Evolutionary conservation across 192 early-diverging fungal species (phyloP).

Genomic region (Jimgerdemannia lactiflua): DNA sequence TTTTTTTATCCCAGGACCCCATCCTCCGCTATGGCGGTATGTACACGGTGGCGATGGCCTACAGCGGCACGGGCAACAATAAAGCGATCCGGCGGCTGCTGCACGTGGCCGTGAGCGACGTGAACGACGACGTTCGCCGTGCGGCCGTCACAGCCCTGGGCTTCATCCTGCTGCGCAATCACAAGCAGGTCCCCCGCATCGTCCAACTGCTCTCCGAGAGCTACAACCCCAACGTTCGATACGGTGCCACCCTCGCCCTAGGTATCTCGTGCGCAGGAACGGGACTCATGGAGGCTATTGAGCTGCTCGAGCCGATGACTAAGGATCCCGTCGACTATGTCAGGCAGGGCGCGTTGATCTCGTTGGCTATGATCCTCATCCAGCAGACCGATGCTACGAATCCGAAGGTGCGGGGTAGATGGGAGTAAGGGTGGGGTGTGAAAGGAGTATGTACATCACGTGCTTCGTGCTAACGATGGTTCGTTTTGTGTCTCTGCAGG

Average conservation of each 20-base stretch:
- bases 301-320: slow-evolving; percentile 94
- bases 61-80: slow-evolving; percentile 97
- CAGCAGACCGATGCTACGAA: slow-evolving; percentile 90
- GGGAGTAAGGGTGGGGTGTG: neutral
- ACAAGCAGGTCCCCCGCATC: slow-evolving; percentile 96
- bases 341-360: slow-evolving; percentile 93
- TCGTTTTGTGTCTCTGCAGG: slow-evolving; percentile 25
- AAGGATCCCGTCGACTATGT: slow-evolving; percentile 99
- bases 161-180: slow-evolving; percentile 90
- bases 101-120: slow-evolving; percentile 97
- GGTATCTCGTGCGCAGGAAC: slow-evolving; percentile 98
- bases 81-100: slow-evolving; percentile 91
- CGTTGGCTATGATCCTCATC: slow-evolving; percentile 92
- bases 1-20: slow-evolving; percentile 60
- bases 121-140: slow-evolving; percentile 99
- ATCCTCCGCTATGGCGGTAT: slow-evolving; percentile 96
- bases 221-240: slow-evolving; percentile 98
- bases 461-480: neutral
- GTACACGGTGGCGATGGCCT: slow-evolving; percentile 97
- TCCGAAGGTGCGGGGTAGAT: slow-evolving; percentile 43
- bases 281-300: slow-evolving; percentile 86
- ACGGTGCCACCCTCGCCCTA: slow-evolving; percentile 93
- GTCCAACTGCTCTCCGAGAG: slow-evolving; percentile 97
- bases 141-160: slow-evolving; percentile 97
- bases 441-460: neutral